phyloP scores from a whole-genome alignment of 2,329 filamentous ascomycete species.

The Penicillium sp. region DNA sequence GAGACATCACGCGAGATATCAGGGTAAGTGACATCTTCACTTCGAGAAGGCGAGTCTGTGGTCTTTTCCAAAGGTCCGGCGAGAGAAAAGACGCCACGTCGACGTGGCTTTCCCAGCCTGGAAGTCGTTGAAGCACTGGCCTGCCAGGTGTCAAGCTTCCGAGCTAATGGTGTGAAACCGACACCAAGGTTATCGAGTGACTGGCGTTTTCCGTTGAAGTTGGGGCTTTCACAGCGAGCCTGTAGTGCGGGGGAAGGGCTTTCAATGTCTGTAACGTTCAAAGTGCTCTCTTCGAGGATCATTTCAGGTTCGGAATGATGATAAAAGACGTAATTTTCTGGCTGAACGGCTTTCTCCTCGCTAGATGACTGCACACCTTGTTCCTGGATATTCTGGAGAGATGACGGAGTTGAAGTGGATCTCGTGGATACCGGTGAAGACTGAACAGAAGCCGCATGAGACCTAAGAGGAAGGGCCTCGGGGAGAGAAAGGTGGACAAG shows the following conservation, averaged over 20 bases:
- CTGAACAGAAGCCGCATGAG: too few species aligned
- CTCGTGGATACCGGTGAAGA: too few species aligned
- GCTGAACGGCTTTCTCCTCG: conserved; percentile 15
- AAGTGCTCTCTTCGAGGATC: conserved; percentile 8
- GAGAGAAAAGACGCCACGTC: conserved; percentile 33
- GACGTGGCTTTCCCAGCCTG: conserved; percentile 24
- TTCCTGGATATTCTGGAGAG: too few species aligned
- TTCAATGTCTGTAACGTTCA: conserved; percentile 9
- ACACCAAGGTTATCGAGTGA: conserved; percentile 29
- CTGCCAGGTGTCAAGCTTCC: conserved; percentile 58
- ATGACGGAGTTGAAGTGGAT: too few species aligned
- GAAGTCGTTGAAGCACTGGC: conserved; percentile 50
- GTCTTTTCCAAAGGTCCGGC: conserved; percentile 19
- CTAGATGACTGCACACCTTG: background rate
- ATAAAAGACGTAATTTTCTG: conserved; percentile 23
- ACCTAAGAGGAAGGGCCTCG: too few species aligned
- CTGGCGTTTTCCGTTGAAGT: conserved; percentile 7
- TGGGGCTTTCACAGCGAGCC: conserved; percentile 13
- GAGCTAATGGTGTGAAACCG: conserved; percentile 60
- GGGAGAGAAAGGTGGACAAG: too few species aligned
- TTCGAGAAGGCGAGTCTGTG: conserved; percentile 8
- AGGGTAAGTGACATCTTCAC: conserved; percentile 18
- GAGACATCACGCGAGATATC: conserved; percentile 17
- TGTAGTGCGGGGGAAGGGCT: conserved; percentile 9
- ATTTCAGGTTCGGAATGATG: conserved; percentile 7